A percentile compares a stretch with the other conserved stretches of the same genome.
phyloP scores from a whole-genome alignment of 805 yeast genomes.

The Saccharomycopsis vini region DNA sequence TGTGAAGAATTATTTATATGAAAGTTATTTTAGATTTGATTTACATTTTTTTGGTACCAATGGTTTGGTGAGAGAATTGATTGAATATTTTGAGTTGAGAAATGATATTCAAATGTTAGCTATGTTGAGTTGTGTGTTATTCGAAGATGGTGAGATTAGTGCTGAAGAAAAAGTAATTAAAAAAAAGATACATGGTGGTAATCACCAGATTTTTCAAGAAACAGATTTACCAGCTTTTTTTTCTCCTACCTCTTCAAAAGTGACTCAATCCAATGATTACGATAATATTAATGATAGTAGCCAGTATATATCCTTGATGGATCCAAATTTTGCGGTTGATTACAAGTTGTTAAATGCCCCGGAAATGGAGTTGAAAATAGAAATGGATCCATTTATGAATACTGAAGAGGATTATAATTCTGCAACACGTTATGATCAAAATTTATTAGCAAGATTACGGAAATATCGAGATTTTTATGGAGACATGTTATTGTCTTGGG shows the following conservation, averaged over 20 bases:
- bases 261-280: no score
- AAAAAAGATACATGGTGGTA: background rate
- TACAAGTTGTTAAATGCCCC: conserved; percentile 9
- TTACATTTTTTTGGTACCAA: conserved; percentile 62
- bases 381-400: conserved; percentile 22
- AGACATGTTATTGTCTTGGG: conserved; percentile 72
- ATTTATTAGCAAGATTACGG: conserved; percentile 7
- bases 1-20: conserved; percentile 13
- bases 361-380: conserved; percentile 20
- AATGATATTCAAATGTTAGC: conserved; percentile 85
- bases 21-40: conserved; percentile 25
- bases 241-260: no score
- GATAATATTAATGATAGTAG: background rate
- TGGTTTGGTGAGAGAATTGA: conserved; percentile 54
- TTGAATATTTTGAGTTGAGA: conserved; percentile 51
- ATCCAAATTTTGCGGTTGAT: conserved; percentile 3
- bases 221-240: background rate
- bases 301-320: background rate
- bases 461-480: conserved; percentile 59
- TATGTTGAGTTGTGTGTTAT: conserved; percentile 68
- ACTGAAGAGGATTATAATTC: conserved; percentile 1
- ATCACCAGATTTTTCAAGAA: no score
- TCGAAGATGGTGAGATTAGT: conserved; percentile 30
- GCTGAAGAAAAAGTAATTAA: background rate
- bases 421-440: background rate